These are phyloP conservation scores for Exophiala aquamarina DNA, from an alignment of 2,329 filamentous ascomycete genomes.

Conservation along the genomic window DNA sequence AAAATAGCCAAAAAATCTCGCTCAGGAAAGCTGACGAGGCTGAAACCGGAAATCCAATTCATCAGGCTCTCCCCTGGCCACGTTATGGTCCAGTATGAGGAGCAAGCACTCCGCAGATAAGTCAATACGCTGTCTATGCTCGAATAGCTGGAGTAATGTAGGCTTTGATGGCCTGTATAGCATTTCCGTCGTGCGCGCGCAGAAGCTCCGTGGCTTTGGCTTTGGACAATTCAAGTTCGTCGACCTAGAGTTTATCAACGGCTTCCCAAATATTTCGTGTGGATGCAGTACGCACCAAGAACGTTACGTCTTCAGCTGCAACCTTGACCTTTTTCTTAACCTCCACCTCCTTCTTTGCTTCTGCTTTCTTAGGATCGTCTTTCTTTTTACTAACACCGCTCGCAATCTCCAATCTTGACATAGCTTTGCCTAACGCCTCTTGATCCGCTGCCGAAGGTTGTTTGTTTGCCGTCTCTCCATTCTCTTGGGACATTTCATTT, in stretches of 20 bases:
- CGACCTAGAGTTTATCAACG: conserved; percentile 32
- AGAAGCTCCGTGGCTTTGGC: conserved; percentile 48
- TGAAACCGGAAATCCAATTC: too few species aligned
- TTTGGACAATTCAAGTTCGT: conserved; percentile 48
- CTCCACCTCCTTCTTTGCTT: conserved; percentile 35
- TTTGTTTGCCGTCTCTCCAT: conserved; percentile 30
- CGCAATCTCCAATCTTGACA: conserved; percentile 48
- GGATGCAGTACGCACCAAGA: conserved; percentile 41
- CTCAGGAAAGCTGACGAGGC: too few species aligned
- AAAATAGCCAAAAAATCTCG: too few species aligned
- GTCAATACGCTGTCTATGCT: conserved; percentile 7
- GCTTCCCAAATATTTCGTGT: not conserved
- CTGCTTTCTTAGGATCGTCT: conserved; percentile 30
- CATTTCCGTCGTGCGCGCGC: conserved; percentile 47
- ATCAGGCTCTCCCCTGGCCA: too few species aligned
- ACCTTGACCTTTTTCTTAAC: conserved; percentile 47
- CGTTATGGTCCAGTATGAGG: too few species aligned
- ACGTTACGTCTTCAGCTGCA: conserved; percentile 43
- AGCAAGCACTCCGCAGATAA: too few species aligned
- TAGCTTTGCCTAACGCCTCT: conserved; percentile 50
- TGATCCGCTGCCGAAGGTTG: conserved; percentile 41
- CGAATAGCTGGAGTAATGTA: conserved; percentile 36
- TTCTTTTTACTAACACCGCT: conserved; percentile 32
- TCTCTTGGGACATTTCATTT: conserved; percentile 39
- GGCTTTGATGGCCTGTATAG: conserved; percentile 40